A percentile compares a stretch with the other conserved stretches of the same genome.
phyloP scores from a whole-genome alignment of 2,329 filamentous ascomycete genomes.

The Bipolaris cookei region DNA sequence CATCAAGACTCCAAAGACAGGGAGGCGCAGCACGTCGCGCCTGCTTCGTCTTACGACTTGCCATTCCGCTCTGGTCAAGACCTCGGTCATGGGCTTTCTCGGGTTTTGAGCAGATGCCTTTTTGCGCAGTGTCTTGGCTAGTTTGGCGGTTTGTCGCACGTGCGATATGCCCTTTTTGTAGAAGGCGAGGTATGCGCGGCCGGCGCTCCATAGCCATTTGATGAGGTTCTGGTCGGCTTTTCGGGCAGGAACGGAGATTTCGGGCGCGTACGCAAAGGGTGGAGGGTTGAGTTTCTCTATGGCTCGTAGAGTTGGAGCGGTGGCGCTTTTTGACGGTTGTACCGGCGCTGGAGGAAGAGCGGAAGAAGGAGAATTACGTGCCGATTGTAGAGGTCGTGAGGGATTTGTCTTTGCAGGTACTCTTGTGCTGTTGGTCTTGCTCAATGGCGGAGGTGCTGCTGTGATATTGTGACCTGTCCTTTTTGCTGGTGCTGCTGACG shows the following conservation, averaged over 20 bases:
- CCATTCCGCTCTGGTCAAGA: slow-evolving; percentile 69
- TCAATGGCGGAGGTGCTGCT: slow-evolving; percentile 7
- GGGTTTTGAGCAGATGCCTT: slow-evolving; percentile 26
- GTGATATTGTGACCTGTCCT: slow-evolving; percentile 14
- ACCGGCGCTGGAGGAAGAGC: slow-evolving; percentile 4
- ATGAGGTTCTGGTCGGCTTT: slow-evolving; percentile 54
- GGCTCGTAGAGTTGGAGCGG: slow-evolving; percentile 15
- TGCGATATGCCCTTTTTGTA: slow-evolving; percentile 85
- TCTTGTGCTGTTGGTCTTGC: slow-evolving; percentile 15
- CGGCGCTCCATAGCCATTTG: slow-evolving; percentile 65
- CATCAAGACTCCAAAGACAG: slow-evolving; percentile 77
- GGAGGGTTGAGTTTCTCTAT: slow-evolving; percentile 69
- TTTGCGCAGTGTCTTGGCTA: slow-evolving; percentile 54
- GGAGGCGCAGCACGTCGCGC: slow-evolving; percentile 78
- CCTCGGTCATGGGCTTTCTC: slow-evolving; percentile 8
- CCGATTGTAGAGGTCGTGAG: background rate
- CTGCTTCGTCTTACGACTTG: slow-evolving; percentile 71
- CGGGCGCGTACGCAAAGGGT: slow-evolving; percentile 72
- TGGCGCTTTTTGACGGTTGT: slow-evolving; percentile 1
- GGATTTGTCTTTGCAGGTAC: slow-evolving; percentile 4
- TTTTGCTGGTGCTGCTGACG: slow-evolving; percentile 8
- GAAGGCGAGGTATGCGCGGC: slow-evolving; percentile 79
- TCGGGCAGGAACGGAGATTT: slow-evolving; percentile 67
- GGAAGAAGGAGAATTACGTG: background rate
- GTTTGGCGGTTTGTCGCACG: slow-evolving; percentile 70